These are phyloP conservation scores for Tetrahymena borealis DNA, from an alignment of 73 alveolate genomes.

Conservation along the genomic window DNA sequence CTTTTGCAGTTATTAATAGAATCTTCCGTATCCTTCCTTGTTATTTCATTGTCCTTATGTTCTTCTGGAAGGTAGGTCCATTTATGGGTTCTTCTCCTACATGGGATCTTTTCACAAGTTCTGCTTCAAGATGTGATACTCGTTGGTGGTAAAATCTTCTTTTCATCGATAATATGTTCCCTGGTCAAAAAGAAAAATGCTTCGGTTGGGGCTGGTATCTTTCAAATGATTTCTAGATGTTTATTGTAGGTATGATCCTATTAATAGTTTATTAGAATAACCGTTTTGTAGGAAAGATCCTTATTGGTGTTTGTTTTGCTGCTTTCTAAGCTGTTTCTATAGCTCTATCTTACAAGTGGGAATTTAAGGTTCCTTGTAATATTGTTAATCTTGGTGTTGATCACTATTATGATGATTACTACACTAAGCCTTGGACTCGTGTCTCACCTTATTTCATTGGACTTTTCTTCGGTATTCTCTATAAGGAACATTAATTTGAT, in stretches of 20 bases:
- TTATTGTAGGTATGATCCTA: background rate
- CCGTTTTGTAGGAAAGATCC: background rate
- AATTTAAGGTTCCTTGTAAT: background rate
- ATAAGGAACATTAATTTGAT: background rate
- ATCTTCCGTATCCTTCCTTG: conserved; percentile 30
- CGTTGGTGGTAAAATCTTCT: background rate
- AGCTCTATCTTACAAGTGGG: background rate
- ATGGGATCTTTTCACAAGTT: background rate
- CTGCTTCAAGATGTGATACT: background rate
- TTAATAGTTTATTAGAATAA: background rate
- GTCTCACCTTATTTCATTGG: conserved; percentile 47
- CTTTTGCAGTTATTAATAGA: conserved; percentile 5
- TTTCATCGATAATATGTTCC: background rate
- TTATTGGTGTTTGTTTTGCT: background rate
- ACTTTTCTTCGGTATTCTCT: conserved; percentile 26
- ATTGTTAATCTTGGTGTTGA: background rate
- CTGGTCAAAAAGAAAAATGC: background rate
- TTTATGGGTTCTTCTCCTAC: conserved; percentile 13
- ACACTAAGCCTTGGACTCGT: conserved; percentile 49
- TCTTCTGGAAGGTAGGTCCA: conserved; percentile 15
- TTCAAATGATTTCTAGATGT: background rate
- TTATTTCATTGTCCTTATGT: conserved; percentile 3
- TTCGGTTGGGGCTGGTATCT: background rate
- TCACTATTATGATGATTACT: conserved; percentile 5
- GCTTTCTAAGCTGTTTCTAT: conserved; percentile 3